Evolutionary conservation across 768 basidiomycete species (phyloP).

Genomic region (Cubamyces sp.): DNA sequence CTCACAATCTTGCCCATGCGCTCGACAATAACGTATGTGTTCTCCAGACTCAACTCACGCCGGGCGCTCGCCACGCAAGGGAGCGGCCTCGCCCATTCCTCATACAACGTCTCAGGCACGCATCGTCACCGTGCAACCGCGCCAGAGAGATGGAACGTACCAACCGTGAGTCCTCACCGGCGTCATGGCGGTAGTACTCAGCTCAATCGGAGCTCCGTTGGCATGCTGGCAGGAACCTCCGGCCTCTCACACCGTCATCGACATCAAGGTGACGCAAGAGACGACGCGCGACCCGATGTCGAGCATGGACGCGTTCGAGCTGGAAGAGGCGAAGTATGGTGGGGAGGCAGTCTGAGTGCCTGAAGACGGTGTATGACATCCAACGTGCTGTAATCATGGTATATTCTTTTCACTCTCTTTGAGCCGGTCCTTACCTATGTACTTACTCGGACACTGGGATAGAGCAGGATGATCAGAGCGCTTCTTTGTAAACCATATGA

Average conservation of each 20-base stretch:
- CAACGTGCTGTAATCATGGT: too few relatives aligned
- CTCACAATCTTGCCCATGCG: too few relatives aligned
- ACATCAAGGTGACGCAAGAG: constrained; percentile 7
- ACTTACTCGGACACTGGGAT: too few relatives aligned
- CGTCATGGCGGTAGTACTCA: too few relatives aligned
- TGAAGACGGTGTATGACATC: background rate
- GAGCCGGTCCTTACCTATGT: too few relatives aligned
- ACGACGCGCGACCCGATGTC: background rate
- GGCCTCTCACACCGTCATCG: background rate
- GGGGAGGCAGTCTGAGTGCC: background rate
- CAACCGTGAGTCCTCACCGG: background rate
- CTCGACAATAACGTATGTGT: too few relatives aligned
- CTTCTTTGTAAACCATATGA: too few relatives aligned
- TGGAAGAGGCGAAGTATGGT: background rate
- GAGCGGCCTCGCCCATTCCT: background rate
- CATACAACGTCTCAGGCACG: background rate
- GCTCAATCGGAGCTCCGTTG: too few relatives aligned
- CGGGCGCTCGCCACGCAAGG: background rate
- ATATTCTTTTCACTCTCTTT: too few relatives aligned
- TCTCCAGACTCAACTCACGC: constrained; percentile 10
- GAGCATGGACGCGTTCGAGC: background rate
- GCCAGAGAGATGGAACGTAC: background rate
- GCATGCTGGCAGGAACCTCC: background rate
- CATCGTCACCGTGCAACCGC: background rate
- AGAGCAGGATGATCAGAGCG: too few relatives aligned